phyloP scores from a whole-genome alignment of 257 asterid species.

The Schizonepeta tenuifolia region DNA sequence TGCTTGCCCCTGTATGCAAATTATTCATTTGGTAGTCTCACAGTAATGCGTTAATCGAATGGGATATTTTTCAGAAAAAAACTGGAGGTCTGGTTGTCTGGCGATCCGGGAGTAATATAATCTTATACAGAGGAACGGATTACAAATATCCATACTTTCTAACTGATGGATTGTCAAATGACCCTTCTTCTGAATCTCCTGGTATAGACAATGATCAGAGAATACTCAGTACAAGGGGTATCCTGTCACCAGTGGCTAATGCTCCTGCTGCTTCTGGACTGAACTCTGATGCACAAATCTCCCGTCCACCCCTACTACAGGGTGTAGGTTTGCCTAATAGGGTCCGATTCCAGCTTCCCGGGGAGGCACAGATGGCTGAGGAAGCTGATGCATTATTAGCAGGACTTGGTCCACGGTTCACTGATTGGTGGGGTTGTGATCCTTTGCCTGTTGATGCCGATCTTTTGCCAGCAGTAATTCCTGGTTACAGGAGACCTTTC shows the following conservation, averaged over 20 bases:
- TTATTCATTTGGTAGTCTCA: neutral
- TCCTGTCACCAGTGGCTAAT: constrained; percentile 38
- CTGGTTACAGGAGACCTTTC: constrained; percentile 82
- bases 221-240: constrained; percentile 31
- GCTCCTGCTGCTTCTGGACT: constrained; percentile 37
- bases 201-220: constrained; percentile 42
- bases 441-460: constrained; percentile 98
- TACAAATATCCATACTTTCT: constrained; percentile 93
- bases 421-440: constrained; percentile 97
- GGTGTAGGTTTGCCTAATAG: constrained; percentile 89
- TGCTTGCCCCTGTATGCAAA: constrained; percentile 17
- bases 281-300: constrained; percentile 18
- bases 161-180: constrained; percentile 37
- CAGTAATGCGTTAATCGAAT: constrained; percentile 16
- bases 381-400: constrained; percentile 76
- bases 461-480: constrained; percentile 87
- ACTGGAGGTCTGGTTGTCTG: constrained; percentile 97
- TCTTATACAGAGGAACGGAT: constrained; percentile 83
- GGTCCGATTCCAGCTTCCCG: constrained; percentile 92
- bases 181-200: constrained; percentile 44
- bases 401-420: constrained; percentile 96
- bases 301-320: constrained; percentile 57
- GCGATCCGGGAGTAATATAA: constrained; percentile 93
- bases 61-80: constrained; percentile 67
- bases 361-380: constrained; percentile 82